phyloP scores from a whole-genome alignment of 2,329 filamentous ascomycete genomes.

The Elsinoe arachidis region DNA sequence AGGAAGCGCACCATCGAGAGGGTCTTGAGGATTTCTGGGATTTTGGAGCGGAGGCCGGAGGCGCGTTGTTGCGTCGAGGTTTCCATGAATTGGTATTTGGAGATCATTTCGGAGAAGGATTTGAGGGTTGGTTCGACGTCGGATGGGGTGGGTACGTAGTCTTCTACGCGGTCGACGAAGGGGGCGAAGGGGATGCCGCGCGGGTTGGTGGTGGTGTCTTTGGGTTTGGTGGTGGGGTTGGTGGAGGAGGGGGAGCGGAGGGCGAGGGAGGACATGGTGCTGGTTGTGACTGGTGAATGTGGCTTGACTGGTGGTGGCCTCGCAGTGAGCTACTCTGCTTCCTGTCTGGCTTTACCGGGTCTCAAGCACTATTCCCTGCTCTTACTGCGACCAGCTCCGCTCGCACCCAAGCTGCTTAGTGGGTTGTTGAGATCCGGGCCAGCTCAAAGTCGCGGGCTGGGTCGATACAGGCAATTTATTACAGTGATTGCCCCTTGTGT shows the following conservation, averaged over 20 bases:
- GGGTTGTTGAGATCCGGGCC: no score
- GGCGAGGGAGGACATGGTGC: neutral
- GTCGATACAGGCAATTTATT: no score
- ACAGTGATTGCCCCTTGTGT: no score
- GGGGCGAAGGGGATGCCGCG: conserved; percentile 76
- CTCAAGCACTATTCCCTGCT: no score
- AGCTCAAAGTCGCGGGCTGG: no score
- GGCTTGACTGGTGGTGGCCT: neutral
- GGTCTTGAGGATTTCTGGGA: conserved; percentile 95
- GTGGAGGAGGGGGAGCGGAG: conserved; percentile 11
- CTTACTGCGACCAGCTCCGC: no score
- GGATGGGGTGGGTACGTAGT: conserved; percentile 69
- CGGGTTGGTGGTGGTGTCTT: conserved; percentile 57
- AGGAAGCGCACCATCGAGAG: conserved; percentile 84
- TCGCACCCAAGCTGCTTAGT: no score
- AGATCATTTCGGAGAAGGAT: conserved; percentile 89
- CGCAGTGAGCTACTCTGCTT: no score
- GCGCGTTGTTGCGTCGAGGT: conserved; percentile 79
- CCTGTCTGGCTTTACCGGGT: no score
- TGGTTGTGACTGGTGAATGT: neutral
- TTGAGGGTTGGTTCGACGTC: conserved; percentile 75
- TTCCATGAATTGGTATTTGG: conserved; percentile 99
- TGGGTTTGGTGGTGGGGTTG: conserved; percentile 18
- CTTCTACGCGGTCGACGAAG: conserved; percentile 81
- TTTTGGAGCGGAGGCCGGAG: conserved; percentile 79